These are phyloP conservation scores for Leccinum aurantiacum DNA, from an alignment of 768 basidiomycete genomes.

Conservation along the genomic window DNA sequence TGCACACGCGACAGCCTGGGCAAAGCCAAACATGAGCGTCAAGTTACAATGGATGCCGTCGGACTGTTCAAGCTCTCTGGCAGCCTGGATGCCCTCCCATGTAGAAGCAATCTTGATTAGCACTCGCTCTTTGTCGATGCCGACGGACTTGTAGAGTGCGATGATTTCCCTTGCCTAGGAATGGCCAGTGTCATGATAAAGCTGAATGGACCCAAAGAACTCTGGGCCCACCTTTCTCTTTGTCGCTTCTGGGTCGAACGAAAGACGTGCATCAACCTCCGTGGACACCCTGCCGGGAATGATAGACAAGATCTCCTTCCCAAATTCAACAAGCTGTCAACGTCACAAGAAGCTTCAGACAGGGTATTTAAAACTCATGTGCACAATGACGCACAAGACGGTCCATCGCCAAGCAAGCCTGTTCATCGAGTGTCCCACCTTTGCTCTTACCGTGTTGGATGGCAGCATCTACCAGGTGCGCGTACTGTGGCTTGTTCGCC, in stretches of 20 bases:
- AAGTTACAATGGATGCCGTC: conserved; percentile 96
- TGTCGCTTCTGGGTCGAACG: conserved; percentile 87
- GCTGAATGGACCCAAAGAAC: not conserved
- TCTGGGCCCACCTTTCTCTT: conserved; percentile 63
- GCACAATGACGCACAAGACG: not conserved
- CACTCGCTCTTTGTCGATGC: conserved; percentile 86
- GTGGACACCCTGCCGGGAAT: conserved; percentile 98
- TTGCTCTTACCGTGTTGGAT: conserved; percentile 73
- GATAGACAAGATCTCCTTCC: conserved; percentile 86
- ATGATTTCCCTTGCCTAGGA: conserved; percentile 75
- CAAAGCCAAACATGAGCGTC: conserved; percentile 96
- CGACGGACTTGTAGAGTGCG: conserved; percentile 84
- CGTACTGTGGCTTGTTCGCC: conserved; percentile 82
- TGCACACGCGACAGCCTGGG: conserved; percentile 94
- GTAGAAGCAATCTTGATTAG: conserved; percentile 99
- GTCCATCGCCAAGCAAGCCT: conserved; percentile 50
- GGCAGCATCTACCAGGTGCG: conserved; percentile 70
- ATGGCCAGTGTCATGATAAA: not conserved
- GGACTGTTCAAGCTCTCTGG: conserved; percentile 85
- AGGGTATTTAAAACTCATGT: not conserved
- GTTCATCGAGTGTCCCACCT: conserved; percentile 69
- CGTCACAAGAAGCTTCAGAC: not conserved
- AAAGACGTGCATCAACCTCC: conserved; percentile 94
- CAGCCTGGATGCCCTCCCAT: conserved; percentile 99
- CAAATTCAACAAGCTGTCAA: conserved; percentile 76